Percentiles rank a stretch among this genome's conserved stretches.
phyloP scores from a whole-genome alignment of 2,329 filamentous ascomycete species.

The Lachnum nothofagi region DNA sequence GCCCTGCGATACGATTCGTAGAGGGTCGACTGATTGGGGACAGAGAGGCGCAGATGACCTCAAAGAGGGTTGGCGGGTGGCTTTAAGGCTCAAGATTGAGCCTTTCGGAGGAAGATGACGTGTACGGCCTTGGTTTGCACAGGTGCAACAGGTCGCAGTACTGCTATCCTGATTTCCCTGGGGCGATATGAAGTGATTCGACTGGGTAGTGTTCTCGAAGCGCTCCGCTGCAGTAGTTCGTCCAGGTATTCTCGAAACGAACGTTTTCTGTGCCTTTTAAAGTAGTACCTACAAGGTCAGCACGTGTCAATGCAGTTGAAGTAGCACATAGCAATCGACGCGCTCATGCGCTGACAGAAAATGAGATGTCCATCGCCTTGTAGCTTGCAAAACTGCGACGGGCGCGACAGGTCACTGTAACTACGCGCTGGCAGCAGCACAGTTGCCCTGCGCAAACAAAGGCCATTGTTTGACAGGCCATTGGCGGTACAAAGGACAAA shows the following conservation, averaged over 20 bases:
- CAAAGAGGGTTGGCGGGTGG: slow-evolving; percentile 28
- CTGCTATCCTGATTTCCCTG: slow-evolving; percentile 21
- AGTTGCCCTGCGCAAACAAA: slow-evolving; percentile 20
- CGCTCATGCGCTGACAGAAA: slow-evolving; percentile 23
- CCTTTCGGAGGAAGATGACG: slow-evolving; percentile 29
- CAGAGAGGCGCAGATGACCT: slow-evolving; percentile 32
- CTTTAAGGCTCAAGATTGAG: slow-evolving; percentile 29
- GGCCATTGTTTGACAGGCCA: slow-evolving; percentile 27
- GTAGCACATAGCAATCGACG: slow-evolving; percentile 26
- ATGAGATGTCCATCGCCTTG: slow-evolving; percentile 21
- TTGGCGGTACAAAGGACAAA: slow-evolving; percentile 16
- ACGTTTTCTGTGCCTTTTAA: slow-evolving; percentile 29
- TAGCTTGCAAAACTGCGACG: slow-evolving; percentile 2
- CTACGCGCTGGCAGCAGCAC: slow-evolving; percentile 16
- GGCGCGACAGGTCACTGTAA: slow-evolving; percentile 21
- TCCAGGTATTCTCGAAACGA: slow-evolving; percentile 27
- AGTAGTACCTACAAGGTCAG: slow-evolving; percentile 32
- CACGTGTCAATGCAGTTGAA: slow-evolving; percentile 33
- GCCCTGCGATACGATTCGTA: slow-evolving; percentile 29
- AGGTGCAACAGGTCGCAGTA: slow-evolving; percentile 27
- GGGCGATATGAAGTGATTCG: slow-evolving; percentile 21
- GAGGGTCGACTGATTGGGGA: slow-evolving; percentile 13
- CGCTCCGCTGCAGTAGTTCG: slow-evolving; percentile 33
- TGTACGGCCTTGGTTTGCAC: slow-evolving; percentile 32
- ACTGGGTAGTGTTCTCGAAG: slow-evolving; percentile 27